Percentiles rank a stretch among this genome's conserved stretches.
These are phyloP conservation scores for Quillaja saponaria DNA, from an alignment of 306 rosid genomes.

Conservation along the genomic window DNA sequence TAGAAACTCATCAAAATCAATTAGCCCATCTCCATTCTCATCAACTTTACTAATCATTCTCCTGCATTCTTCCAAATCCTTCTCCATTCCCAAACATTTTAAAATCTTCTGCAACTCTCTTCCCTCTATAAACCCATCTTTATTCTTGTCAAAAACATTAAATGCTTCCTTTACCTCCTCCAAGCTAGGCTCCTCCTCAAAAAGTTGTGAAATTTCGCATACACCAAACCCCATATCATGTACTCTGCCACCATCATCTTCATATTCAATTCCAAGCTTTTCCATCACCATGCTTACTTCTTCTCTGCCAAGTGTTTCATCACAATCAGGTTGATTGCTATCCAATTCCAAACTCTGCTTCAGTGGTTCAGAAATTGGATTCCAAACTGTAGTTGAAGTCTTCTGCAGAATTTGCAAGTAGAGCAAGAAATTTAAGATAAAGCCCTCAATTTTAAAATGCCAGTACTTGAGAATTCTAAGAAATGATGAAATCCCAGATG, in stretches of 20 bases:
- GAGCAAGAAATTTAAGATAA: conserved; percentile 17
- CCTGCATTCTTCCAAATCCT: conserved; percentile 29
- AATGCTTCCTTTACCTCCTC: conserved; percentile 52
- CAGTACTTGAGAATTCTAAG: conserved; percentile 14
- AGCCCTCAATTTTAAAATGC: background rate
- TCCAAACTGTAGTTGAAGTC: conserved; percentile 7
- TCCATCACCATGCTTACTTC: conserved; percentile 40
- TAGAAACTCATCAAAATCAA: conserved; percentile 47
- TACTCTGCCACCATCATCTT: conserved; percentile 6
- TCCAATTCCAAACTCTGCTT: conserved; percentile 12
- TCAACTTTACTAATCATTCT: conserved; percentile 45
- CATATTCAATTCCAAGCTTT: conserved; percentile 31
- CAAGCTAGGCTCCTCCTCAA: conserved; percentile 43
- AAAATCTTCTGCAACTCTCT: conserved; percentile 41
- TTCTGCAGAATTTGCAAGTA: conserved; percentile 14
- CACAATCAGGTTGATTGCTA: conserved; percentile 8
- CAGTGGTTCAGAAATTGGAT: background rate
- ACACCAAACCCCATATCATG: conserved; percentile 20
- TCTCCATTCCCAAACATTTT: conserved; percentile 37
- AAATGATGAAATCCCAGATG: background rate
- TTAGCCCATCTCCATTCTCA: conserved; percentile 43
- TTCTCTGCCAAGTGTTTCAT: conserved; percentile 33
- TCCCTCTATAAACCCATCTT: conserved; percentile 51
- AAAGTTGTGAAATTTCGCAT: conserved; percentile 30
- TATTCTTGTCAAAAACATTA: conserved; percentile 53